Evolutionary conservation across 805 yeast genomes (phyloP), one percentile per base, ranked within the genome.

Genomic region (Ogataea nakhonphanomensis): DNA sequence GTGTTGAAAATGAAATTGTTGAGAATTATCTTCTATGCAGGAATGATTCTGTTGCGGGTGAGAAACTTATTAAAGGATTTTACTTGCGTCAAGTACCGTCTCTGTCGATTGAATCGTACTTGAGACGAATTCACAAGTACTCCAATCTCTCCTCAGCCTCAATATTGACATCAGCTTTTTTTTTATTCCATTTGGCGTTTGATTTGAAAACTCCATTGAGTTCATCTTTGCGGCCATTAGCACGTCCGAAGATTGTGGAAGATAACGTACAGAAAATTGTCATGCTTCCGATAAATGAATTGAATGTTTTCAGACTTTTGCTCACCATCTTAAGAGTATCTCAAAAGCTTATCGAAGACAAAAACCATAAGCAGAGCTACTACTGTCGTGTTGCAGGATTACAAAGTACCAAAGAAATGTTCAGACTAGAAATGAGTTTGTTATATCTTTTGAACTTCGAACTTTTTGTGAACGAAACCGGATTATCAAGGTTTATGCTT

Each of bases 351-450:
- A 55, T 70, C 20, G 76, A 71, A 45, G 76, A 71, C 46, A 62
- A 70, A 31, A 66, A 70, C 49, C 71, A 61, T 48, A 66, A 64
- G 35, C 75, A 69, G 37, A 53, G 51, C 23, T 62, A 64, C 33
- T 71, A 66, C 45, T 71, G 75, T 30, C 65, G 64, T 26, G 66
- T 71, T n/a, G 66, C 68, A 4, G 76, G 76, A 2, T 58, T 71
- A n/a, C 65, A 60, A 30, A 63, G 61, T 33, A 51, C 58, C 8
- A 53, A 54, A 4, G 76, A 71, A 37, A 50, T 71, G 39, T 59
- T 63, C 46, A 58, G 57, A 22, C 49, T 71, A 32, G 76, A 71
- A 43, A 50, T 69, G 37, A 63, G 64, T 10, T 55, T 69, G 35
- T 58, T 71, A n/a, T 69, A 64, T 49, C 51, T 70, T 37, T 50